Base-by-base conservation (phyloP, 306 rosid genomes). In the barrel medic (Medicago truncatula) region DNA sequence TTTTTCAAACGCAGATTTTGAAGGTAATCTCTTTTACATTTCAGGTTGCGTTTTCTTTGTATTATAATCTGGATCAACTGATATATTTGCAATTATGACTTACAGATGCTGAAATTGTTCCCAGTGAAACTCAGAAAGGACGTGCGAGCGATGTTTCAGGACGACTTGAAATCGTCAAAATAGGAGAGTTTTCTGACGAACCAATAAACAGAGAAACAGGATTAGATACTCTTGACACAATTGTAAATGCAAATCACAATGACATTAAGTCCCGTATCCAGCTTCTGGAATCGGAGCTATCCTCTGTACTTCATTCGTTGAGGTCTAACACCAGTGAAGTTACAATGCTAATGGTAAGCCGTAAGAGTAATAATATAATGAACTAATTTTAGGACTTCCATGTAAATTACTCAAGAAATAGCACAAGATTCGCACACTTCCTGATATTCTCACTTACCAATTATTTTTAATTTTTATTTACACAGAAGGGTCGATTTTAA, bases 231-330 rank as follows among this genome's bases (percentile, higher is more conserved):
- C 53, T 53, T 36, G 46, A 41, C 41, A 74, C 83, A 64, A 81
- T 67, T 65, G 71, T 82, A 63, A 81, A 70, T 74, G 73, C 83
- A 76, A 73, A 70, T 74, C 80, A 59, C 63, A 68, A 23, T 70
- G 87, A 87, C 82, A 60, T 92, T 25, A 81, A 67, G 79, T 75
- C 71, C 70, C 91, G 85, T 56, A 82, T 96, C 83, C 85, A 79
- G 75, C 73, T 76, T 46, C 88, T 92, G 70, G 82, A 96, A 76
- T 86, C 71, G 15, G 94, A 92, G 88, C 92, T 92, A 58, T 85
- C 89, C 67, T 77, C 90, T 40, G 84, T 62, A 21, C 91, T 89
- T 56, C 71, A 62, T 66, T 80, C 58, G 1, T 63, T 96, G 89
- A 89, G 88, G 83, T 83, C 83, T 56, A 83, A 73, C 50, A 14